Evolutionary conservation across 345 rosid species (phyloP).

Genomic region (Laguncularia racemosa): DNA sequence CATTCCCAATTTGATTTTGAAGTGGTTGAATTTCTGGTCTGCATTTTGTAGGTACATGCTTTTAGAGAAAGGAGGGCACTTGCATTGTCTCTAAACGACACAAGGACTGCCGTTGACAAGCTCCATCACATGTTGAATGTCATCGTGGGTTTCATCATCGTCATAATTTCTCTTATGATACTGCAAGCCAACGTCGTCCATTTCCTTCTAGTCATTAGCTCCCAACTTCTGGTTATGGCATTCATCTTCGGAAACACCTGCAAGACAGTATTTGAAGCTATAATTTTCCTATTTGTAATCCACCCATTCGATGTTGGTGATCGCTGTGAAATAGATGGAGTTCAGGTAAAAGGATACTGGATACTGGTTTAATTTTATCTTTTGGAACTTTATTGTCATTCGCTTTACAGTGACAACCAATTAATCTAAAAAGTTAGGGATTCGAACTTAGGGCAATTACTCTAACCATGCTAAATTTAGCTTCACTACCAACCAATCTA

Average conservation of each 20-base stretch:
- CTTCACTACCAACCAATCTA: too few species aligned
- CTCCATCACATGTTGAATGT: constrained; percentile 38
- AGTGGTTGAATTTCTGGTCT: too few species aligned
- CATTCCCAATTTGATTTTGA: too few species aligned
- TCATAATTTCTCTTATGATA: constrained; percentile 33
- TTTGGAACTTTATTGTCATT: not conserved
- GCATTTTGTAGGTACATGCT: constrained; percentile 22
- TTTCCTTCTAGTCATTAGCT: constrained; percentile 41
- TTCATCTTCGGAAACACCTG: constrained; percentile 43
- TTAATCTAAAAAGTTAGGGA: too few species aligned
- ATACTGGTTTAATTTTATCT: not conserved
- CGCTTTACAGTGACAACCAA: not conserved
- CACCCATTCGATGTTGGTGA: constrained; percentile 51
- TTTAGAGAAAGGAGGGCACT: constrained; percentile 39
- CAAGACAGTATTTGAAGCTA: constrained; percentile 42
- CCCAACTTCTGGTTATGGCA: constrained; percentile 33
- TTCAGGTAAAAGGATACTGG: constrained; percentile 20
- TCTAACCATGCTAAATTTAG: too few species aligned
- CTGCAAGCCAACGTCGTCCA: constrained; percentile 28
- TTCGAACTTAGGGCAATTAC: too few species aligned
- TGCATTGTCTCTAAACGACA: constrained; percentile 38
- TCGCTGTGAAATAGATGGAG: constrained; percentile 39
- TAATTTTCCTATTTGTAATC: constrained; percentile 42
- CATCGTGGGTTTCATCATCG: constrained; percentile 21
- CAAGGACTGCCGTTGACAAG: constrained; percentile 39